phyloP scores from a whole-genome alignment of 306 rosid genomes.

The Prunus dulcis region DNA sequence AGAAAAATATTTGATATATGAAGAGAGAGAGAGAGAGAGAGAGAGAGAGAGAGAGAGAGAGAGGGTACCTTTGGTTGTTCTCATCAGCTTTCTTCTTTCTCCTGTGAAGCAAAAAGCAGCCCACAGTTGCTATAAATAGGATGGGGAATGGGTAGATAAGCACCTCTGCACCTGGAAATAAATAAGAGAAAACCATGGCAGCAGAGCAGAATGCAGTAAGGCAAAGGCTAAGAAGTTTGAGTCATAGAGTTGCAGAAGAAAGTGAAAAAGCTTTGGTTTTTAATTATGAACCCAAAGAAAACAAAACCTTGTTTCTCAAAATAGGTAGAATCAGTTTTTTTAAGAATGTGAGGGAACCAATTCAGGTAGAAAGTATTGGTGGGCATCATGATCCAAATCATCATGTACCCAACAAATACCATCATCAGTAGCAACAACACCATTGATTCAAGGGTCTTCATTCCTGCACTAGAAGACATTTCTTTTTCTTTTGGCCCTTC shows the following conservation, averaged over 20 bases:
- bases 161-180: conserved; percentile 33
- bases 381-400: conserved; percentile 53
- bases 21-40: too few species aligned
- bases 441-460: conserved; percentile 26
- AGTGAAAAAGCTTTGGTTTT: not conserved
- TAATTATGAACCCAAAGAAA: not conserved
- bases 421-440: conserved; percentile 33
- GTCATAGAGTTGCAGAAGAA: too few species aligned
- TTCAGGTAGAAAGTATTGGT: conserved; percentile 37
- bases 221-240: not conserved
- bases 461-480: conserved; percentile 2
- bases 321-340: conserved; percentile 43
- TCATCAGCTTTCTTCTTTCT: conserved; percentile 17
- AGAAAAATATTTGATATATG: conserved; percentile 4
- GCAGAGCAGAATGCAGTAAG: not conserved
- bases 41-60: too few species aligned
- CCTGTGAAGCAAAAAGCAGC: conserved; percentile 42
- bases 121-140: conserved; percentile 40
- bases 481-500: not conserved
- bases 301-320: conserved; percentile 44
- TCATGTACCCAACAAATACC: conserved; percentile 36
- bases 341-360: conserved; percentile 39
- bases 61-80: conserved; percentile 26
- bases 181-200: not conserved
- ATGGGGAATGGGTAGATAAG: conserved; percentile 47